Evolutionary conservation across 495 filamentous ascomycete species (phyloP).

Genomic region (Oidiodendron maius): DNA sequence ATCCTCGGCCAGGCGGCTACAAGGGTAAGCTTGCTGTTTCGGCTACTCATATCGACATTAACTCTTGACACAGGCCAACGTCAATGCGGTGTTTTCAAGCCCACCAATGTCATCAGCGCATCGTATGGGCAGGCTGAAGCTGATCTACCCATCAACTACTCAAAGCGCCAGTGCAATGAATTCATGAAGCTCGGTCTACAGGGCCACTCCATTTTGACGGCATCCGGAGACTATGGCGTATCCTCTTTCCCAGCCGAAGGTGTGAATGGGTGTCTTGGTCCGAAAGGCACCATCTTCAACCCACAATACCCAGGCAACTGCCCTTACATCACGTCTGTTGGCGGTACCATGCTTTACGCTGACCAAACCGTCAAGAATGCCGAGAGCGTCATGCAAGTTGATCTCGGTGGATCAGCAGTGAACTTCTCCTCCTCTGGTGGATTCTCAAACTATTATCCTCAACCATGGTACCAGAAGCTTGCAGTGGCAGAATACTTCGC

Average conservation of each 20-base stretch:
- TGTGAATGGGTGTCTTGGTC: conserved; percentile 11
- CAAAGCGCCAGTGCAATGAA: conserved; percentile 53
- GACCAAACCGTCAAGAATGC: conserved; percentile 24
- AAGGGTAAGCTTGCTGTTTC: not conserved
- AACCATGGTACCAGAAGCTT: conserved; percentile 31
- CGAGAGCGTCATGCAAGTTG: conserved; percentile 24
- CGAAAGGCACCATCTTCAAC: conserved; percentile 24
- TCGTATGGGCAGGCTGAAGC: conserved; percentile 50
- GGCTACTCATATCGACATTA: conserved; percentile 3
- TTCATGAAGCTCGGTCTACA: conserved; percentile 35
- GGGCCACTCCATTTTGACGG: conserved; percentile 28
- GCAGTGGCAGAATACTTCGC: conserved; percentile 18
- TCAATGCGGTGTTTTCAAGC: conserved; percentile 51
- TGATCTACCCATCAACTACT: conserved; percentile 47
- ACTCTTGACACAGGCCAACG: conserved; percentile 7
- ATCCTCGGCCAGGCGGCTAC: conserved; percentile 1
- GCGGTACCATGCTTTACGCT: conserved; percentile 28
- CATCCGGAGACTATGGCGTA: conserved; percentile 35
- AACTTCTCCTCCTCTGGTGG: conserved; percentile 32
- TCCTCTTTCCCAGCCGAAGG: conserved; percentile 14
- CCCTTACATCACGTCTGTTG: conserved; percentile 32
- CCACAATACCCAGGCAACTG: conserved; percentile 28
- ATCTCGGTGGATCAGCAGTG: not conserved
- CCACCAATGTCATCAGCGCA: conserved; percentile 54
- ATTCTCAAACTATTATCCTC: conserved; percentile 36